Evolutionary conservation across 2,329 filamentous ascomycete species (phyloP), one percentile per base, ranked within the genome.

Genomic region (Fusarium veterinarium): DNA sequence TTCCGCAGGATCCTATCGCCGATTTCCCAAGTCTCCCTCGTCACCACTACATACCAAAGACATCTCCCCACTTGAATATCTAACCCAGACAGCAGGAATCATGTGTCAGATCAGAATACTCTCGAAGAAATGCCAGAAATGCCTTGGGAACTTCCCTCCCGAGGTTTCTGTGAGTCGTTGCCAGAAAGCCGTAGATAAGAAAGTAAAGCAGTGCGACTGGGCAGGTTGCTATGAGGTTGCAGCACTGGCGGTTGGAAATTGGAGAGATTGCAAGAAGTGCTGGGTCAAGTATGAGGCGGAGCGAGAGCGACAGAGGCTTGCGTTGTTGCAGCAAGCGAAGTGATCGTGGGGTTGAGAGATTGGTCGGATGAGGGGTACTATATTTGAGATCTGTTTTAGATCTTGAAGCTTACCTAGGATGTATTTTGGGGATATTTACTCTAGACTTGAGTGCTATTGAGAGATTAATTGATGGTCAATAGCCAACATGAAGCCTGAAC

Each of bases 41-140:
- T 23, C 19, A 10, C 8, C 19, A 14, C 10, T 33, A 19, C n/a
- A 33, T 1, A 19, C 16, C n/a, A 19, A 14, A 2, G 23, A 25
- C 8, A 51, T 4, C 12, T 14, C 5, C 8, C 1, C 4, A 19
- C 1, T 19, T 13, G 6, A 13, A 9, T 4, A 2, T 0, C 16
- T 8, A 14, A 23, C 4, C 17, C 3, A 14, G 23, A 5, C 2
- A 25, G 8, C 9, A 13, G 13, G 0, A 28, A 20, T 8, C 2
- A 37, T 52, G 49, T 52, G 49, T 3, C 49, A 28, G 19, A 52
- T 37, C 23, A 52, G 49, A 37, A 37, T 25, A 8, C 14, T 52
- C 6, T 20, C 9, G 17, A 37, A 52, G 49, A 10, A 37, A 14
- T 52, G 49, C 23, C 49, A 52, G 13, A 35, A 37, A 25, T 52